Base-by-base conservation (phyloP, 495 filamentous ascomycete genomes). In the Penicillium roqueforti region DNA sequence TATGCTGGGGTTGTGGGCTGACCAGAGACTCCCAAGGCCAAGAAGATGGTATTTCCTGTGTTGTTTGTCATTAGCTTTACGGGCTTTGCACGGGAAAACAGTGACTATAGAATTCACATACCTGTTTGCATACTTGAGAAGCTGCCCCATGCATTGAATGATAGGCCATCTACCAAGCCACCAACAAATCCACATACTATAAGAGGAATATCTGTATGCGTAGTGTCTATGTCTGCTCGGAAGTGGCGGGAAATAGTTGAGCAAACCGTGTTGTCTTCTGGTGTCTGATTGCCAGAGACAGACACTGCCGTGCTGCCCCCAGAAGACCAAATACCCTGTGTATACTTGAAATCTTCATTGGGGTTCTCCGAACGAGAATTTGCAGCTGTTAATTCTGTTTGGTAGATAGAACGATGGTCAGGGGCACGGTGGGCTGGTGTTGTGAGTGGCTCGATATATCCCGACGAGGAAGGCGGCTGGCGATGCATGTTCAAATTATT, bases 81-180 rank as follows among this genome's bases (percentile, higher is more conserved):
- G 29, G 11, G 13, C 11, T 40, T 38, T 36, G 32, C n/a, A 36
- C n/a, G 3, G 10, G 3, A 6, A 16, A 8, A 8, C 1, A 0
- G 18, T 18, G 46, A 0, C 6, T 32, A 11, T 22, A 40, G 55
- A 58, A 3, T 44, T 7, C 8, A 57, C 68, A 75, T 40, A 50
- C 77, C 78, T 47, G 80, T 82, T 61, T 83, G 80, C 80, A 83
- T 82, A 51, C 76, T 78, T 29, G 78, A 70, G 58, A 82, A 83
- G 59, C 76, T 80, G 3, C 80, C 76, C 65, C 79, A 82, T 28
- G 79, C 77, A 60, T 68, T 62, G 53, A 66, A 76, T 43, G 75
- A 71, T 3, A 72, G 32, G 10, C 69, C 71, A 34, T 74, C 71
- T 1, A 74, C 68, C 16, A 74, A 56, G 19, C 71, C 71, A 32